phyloP scores from a whole-genome alignment of 2,329 filamentous ascomycete genomes.

The Hymenoscyphus fructigenus region DNA sequence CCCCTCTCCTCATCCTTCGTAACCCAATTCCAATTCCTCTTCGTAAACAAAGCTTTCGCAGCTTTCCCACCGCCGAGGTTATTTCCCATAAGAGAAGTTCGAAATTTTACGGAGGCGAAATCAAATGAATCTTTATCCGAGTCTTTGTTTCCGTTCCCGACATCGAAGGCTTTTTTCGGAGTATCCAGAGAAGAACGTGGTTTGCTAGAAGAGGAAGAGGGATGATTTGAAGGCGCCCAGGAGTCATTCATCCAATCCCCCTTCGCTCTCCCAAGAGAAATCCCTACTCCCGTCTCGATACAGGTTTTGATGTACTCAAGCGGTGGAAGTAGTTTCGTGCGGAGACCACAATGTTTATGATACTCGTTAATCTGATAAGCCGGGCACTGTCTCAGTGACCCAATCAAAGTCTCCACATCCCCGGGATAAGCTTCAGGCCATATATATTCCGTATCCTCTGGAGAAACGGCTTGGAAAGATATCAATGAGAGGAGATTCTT shows the following conservation, averaged over 20 bases:
- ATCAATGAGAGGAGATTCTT: conserved; percentile 60
- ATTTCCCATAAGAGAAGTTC: conserved; percentile 48
- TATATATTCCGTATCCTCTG: conserved; percentile 36
- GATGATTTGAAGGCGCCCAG: conserved; percentile 24
- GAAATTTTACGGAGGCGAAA: conserved; percentile 51
- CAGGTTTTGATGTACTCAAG: conserved; percentile 63
- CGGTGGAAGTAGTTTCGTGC: conserved; percentile 63
- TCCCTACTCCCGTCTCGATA: conserved; percentile 41
- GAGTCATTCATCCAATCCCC: conserved; percentile 28
- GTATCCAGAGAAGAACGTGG: conserved; percentile 7
- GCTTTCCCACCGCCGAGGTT: conserved; percentile 51
- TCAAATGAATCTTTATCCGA: conserved; percentile 29
- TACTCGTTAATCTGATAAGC: conserved; percentile 73
- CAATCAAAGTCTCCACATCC: conserved; percentile 61
- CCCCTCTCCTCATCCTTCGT: conserved; percentile 23
- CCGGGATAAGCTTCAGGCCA: conserved; percentile 47
- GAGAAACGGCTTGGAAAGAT: conserved; percentile 52
- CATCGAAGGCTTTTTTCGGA: conserved; percentile 17
- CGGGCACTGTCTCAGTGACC: conserved; percentile 63
- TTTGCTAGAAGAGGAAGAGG: conserved; percentile 7
- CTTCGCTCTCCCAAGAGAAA: conserved; percentile 28
- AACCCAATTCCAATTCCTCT: conserved; percentile 59
- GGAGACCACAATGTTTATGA: conserved; percentile 71
- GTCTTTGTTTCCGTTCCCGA: conserved; percentile 22
- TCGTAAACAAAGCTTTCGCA: conserved; percentile 55